These are phyloP conservation scores for Aureobasidium uvarum DNA, from an alignment of 2,329 filamentous ascomycete genomes.

Conservation along the genomic window DNA sequence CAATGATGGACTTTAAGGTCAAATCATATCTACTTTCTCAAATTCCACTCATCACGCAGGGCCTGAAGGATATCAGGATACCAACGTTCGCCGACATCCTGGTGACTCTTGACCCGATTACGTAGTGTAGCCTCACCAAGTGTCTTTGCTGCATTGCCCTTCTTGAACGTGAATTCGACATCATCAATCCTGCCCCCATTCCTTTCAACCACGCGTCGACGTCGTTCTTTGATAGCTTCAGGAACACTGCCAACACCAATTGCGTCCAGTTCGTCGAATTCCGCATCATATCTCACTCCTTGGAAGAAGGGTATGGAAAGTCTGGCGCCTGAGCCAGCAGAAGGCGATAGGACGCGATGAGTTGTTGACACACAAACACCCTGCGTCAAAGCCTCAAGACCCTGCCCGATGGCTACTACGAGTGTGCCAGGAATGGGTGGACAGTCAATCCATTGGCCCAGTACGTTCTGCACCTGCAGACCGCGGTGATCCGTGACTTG, in stretches of 20 bases:
- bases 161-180: constrained; percentile 82
- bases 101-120: constrained; percentile 83
- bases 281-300: constrained; percentile 74
- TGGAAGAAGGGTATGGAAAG: constrained; percentile 88
- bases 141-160: constrained; percentile 49
- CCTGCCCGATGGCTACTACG: constrained; percentile 85
- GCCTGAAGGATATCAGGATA: constrained; percentile 48
- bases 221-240: constrained; percentile 60
- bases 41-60: constrained; percentile 40
- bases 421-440: constrained; percentile 72
- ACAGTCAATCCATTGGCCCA: constrained; percentile 78
- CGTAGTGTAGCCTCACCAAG: constrained; percentile 68
- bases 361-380: constrained; percentile 81
- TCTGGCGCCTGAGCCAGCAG: constrained; percentile 66
- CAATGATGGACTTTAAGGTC: too few relatives aligned
- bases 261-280: constrained; percentile 70
- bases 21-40: not conserved
- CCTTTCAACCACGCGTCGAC: constrained; percentile 56
- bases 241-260: constrained; percentile 47
- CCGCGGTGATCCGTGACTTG: constrained; percentile 75
- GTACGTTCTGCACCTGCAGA: constrained; percentile 77
- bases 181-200: constrained; percentile 64
- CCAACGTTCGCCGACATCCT: constrained; percentile 79
- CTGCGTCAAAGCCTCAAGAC: constrained; percentile 77
- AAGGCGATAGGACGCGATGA: constrained; percentile 75